Evolutionary conservation across 352 stramenopile species (phyloP).

Genomic region (Porosira glacialis): DNA sequence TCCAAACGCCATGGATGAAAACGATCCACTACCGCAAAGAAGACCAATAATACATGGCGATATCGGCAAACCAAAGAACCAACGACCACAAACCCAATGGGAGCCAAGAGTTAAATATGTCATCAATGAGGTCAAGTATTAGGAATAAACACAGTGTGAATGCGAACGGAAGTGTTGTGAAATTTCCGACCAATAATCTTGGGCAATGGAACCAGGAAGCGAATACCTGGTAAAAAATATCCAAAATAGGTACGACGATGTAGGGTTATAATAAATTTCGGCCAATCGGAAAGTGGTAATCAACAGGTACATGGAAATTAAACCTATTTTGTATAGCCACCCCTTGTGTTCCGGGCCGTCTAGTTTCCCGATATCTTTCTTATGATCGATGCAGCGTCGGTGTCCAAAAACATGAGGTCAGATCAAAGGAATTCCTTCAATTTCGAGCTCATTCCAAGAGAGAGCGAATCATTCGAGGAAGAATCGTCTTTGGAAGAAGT

Average conservation of each 20-base stretch:
- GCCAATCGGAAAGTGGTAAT: slow-evolving; percentile 14
- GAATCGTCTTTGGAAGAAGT: not conserved
- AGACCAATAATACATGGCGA: no score
- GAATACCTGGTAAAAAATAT: not conserved
- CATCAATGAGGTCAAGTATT: not conserved
- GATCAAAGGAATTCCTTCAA: slow-evolving; percentile 17
- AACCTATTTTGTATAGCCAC: slow-evolving; percentile 27
- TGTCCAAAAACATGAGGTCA: not conserved
- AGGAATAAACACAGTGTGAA: not conserved
- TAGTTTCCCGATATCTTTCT: slow-evolving; percentile 11
- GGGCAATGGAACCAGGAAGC: not conserved
- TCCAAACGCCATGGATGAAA: no score
- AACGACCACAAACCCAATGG: no score
- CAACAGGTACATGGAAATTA: slow-evolving; percentile 3
- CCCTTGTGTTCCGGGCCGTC: slow-evolving; percentile 1
- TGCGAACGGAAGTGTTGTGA: not conserved
- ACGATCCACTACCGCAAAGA: no score
- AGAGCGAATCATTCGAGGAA: not conserved
- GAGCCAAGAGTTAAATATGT: no score
- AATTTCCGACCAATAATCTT: not conserved
- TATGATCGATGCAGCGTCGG: slow-evolving; percentile 1
- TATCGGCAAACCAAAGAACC: no score
- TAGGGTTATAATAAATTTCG: not conserved
- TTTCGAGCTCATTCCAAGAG: not conserved
- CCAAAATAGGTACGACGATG: not conserved